Conservation (phyloP, 768 basidiomycete genomes). For the Naematelia encephala region DNA sequence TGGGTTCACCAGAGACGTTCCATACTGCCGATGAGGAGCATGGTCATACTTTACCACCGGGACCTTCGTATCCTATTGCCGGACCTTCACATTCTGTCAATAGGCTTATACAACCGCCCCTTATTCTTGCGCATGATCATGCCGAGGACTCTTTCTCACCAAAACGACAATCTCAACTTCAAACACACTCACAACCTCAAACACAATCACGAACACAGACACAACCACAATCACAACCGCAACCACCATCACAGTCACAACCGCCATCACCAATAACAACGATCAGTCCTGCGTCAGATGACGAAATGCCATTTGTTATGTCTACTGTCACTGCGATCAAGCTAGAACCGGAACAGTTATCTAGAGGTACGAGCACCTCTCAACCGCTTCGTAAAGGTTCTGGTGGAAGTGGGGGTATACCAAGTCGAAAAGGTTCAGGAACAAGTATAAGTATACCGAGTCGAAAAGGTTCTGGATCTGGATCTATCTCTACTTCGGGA, state of each 20-base stretch:
- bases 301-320: background rate
- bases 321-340: background rate
- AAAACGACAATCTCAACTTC: background rate
- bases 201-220: too few species aligned
- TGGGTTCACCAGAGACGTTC: constrained; percentile 4
- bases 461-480: background rate
- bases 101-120: background rate
- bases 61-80: too few species aligned
- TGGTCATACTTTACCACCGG: too few species aligned
- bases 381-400: background rate
- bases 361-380: too few species aligned
- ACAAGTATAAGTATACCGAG: background rate
- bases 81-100: background rate
- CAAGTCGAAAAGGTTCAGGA: background rate
- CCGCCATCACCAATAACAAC: background rate
- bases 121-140: background rate
- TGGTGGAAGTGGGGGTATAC: background rate
- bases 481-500: too few species aligned
- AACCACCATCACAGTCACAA: too few species aligned
- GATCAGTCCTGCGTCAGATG: background rate
- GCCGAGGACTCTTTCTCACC: background rate
- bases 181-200: too few species aligned
- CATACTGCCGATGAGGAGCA: constrained; percentile 14
- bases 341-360: background rate
- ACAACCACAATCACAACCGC: too few species aligned